A percentile compares a stretch with the other conserved stretches of the same genome.
Evolutionary conservation across 441 rosid species (phyloP).

Genomic region (Brassica balearica): DNA sequence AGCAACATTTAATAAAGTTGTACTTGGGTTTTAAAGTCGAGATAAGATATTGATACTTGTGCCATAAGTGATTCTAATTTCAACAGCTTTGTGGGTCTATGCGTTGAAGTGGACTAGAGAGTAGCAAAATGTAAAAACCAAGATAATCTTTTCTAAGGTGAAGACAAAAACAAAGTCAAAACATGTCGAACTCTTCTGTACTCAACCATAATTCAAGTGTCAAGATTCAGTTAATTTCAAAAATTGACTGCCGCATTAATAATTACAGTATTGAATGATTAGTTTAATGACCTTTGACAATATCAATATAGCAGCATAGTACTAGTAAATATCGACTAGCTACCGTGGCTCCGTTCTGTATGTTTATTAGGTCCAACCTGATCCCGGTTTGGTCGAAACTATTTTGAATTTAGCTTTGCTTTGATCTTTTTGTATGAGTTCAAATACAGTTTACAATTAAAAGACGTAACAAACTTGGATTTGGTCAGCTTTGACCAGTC

Average conservation of each 20-base stretch:
- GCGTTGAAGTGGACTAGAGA: conserved; percentile 31
- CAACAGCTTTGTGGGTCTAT: conserved; percentile 24
- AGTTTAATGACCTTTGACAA: conserved; percentile 21
- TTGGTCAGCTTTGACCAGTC: not conserved
- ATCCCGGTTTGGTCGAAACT: not conserved
- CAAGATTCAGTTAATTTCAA: conserved; percentile 17
- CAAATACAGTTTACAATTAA: not conserved
- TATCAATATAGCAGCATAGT: not conserved
- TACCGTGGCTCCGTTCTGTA: not conserved
- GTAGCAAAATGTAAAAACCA: conserved; percentile 10
- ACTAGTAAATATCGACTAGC: not conserved
- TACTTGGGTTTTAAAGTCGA: conserved; percentile 25
- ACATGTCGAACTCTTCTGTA: conserved; percentile 16
- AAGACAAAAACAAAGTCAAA: conserved; percentile 27
- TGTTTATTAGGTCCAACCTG: not conserved
- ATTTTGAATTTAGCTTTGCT: not conserved
- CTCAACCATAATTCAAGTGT: conserved; percentile 9
- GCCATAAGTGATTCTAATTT: conserved; percentile 2
- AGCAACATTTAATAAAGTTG: conserved; percentile 15
- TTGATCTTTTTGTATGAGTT: not conserved
- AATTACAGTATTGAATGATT: not conserved
- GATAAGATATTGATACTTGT: conserved; percentile 17
- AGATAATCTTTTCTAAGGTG: conserved; percentile 19
- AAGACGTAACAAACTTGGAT: not conserved
- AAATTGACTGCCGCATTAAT: conserved; percentile 10